Conservation (phyloP, 2,329 filamentous ascomycete species). For the Celoporthe dispersa region DNA sequence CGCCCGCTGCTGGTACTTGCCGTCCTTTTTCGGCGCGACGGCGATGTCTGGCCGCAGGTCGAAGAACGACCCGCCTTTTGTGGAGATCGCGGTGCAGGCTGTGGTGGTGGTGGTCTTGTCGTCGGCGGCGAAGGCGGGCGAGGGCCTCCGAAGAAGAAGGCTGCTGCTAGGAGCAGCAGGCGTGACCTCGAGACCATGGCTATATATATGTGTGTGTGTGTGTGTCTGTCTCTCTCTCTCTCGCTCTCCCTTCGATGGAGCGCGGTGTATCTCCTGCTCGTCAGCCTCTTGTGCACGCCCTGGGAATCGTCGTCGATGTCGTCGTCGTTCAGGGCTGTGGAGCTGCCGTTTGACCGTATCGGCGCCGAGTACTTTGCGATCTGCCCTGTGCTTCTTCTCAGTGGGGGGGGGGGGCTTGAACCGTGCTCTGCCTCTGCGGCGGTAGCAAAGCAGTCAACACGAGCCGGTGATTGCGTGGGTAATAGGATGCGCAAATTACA, state of each 20-base stretch:
- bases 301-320: not conserved
- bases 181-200: slow-evolving; percentile 23
- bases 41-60: slow-evolving; percentile 62
- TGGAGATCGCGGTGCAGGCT: slow-evolving; percentile 60
- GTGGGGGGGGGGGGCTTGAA: not conserved
- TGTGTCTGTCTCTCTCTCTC: not conserved
- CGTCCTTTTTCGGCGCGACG: slow-evolving; percentile 46
- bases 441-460: not conserved
- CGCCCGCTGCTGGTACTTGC: slow-evolving; percentile 48
- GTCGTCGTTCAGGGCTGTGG: not conserved
- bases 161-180: slow-evolving; percentile 26
- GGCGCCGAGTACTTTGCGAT: not conserved
- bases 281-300: not conserved
- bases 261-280: not conserved
- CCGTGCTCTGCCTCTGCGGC: not conserved
- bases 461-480: not conserved
- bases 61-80: slow-evolving; percentile 59
- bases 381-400: slow-evolving; percentile 6
- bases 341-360: slow-evolving; percentile 5
- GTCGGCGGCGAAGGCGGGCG: slow-evolving; percentile 26
- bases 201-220: not conserved
- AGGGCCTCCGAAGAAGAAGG: slow-evolving; percentile 19
- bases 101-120: slow-evolving; percentile 46
- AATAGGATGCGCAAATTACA: not conserved
- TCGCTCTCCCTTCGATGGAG: not conserved